phyloP scores from a whole-genome alignment of 352 stramenopile species.

The Phytophthora nicotianae region DNA sequence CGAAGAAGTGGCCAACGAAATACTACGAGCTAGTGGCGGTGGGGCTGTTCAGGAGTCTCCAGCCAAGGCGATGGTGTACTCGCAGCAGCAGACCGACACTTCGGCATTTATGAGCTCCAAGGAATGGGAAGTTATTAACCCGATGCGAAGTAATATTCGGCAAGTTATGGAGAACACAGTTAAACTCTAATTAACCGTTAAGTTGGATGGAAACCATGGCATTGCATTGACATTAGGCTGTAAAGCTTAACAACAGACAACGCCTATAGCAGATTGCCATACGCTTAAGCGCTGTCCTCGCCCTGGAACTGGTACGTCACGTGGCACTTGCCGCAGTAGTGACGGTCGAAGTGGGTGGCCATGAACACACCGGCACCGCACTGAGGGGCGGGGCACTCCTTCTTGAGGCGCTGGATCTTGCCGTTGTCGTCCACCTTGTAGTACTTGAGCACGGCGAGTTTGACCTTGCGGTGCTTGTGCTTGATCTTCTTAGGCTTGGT shows the following conservation, averaged over 20 bases:
- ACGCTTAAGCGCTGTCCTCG: slow-evolving; percentile 67
- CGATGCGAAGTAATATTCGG: slow-evolving; percentile 55
- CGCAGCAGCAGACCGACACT: slow-evolving; percentile 47
- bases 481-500: slow-evolving; percentile 99
- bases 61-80: slow-evolving; percentile 70
- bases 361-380: slow-evolving; percentile 99
- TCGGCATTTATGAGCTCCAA: slow-evolving; percentile 65
- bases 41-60: slow-evolving; percentile 44
- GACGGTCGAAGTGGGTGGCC: slow-evolving; percentile 99
- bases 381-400: slow-evolving; percentile 95
- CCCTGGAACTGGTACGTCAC: slow-evolving; percentile 95
- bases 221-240: slow-evolving; percentile 43
- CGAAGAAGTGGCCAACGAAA: slow-evolving; percentile 27
- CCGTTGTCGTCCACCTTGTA: slow-evolving; percentile 96
- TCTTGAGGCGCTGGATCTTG: slow-evolving; percentile 97
- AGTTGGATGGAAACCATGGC: slow-evolving; percentile 46
- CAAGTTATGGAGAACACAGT: slow-evolving; percentile 52
- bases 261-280: slow-evolving; percentile 26
- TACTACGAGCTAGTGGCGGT: slow-evolving; percentile 9
- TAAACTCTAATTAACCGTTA: slow-evolving; percentile 4
- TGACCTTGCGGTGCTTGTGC: slow-evolving; percentile 97
- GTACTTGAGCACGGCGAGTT: slow-evolving; percentile 97
- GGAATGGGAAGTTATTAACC: slow-evolving; percentile 74
- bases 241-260: slow-evolving; percentile 21
- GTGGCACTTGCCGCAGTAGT: slow-evolving; percentile 99